Base-by-base conservation (phyloP, 169 alveolate species). In the Cryptosporidium sp. region DNA sequence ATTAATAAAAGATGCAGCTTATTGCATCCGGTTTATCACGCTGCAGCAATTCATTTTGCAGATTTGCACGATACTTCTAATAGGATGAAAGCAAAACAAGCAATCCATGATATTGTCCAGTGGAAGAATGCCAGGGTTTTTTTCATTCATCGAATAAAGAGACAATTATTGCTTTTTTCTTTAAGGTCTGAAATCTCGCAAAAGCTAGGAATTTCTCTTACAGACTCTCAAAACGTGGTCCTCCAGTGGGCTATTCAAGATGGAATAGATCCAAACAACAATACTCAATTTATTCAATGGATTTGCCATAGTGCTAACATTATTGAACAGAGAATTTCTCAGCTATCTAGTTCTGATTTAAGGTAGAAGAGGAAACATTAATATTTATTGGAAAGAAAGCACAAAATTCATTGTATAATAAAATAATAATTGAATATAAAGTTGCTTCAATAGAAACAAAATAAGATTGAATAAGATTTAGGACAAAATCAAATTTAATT, bases 81-180 rank as follows among this genome's bases (percentile, higher is more conserved):
- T 65, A 95, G 97, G 69, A 95, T 95, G 97, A 93, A 94, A 58
- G 94, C 96, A 18, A 91, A 94, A 69, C 95, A 95, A 4, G 97
- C 93, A 33, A 91, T 95, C 69, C 52, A 91, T 59, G 94, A 92
- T 68, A 87, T 93, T 58, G 91, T 95, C 52, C 91, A 86, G 41
- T 95, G 97, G 97, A 91, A 89, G 80, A 91, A 62, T 41, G 86
- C 96, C 10, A 92, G 97, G 29, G 86, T 89, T 65, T 92, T 93
- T 50, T 94, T 93, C 92, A 93, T 93, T 91, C 94, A 94, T 84
- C 85, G 95, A 41, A 70, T 93, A 18, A 70, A 91, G 37, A 69
- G 96, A 62, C 84, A 94, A 33, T 86, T 94, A 68, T 39, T 93
- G 39, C 71, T 93, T 51, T 91, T 91, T 45, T 89, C 84, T 29